These are phyloP conservation scores for Dactylonectria macrodidyma DNA, from an alignment of 2,329 filamentous ascomycete species.

Conservation along the genomic window DNA sequence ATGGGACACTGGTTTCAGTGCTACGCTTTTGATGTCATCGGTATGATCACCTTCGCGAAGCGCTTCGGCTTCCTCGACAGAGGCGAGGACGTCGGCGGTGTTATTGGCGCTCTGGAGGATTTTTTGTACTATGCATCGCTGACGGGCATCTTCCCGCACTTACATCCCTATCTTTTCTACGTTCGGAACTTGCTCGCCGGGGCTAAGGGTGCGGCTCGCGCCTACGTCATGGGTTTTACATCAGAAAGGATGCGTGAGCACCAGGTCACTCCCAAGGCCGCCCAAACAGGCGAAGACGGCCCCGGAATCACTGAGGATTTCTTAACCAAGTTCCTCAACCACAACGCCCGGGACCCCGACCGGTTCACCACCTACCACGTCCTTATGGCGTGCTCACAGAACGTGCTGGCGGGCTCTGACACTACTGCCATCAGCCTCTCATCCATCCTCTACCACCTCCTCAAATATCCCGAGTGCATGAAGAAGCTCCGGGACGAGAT, in stretches of 20 bases:
- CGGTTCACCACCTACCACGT: no score
- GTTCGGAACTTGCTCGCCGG: constrained; percentile 30
- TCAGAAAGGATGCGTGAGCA: no score
- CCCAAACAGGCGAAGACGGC: no score
- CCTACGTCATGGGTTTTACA: no score
- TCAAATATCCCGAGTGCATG: not conserved
- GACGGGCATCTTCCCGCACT: constrained; percentile 12
- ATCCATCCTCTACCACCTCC: not conserved
- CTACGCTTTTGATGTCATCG: constrained; percentile 37
- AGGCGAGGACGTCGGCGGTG: constrained; percentile 27
- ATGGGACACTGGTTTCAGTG: constrained; percentile 39
- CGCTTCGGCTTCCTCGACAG: constrained; percentile 31
- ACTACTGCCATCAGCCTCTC: not conserved
- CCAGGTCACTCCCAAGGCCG: no score
- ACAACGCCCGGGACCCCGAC: no score
- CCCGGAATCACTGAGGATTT: no score
- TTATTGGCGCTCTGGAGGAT: constrained; percentile 29
- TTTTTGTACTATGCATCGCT: constrained; percentile 24
- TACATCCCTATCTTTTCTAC: constrained; percentile 16
- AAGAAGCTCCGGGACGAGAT: not conserved
- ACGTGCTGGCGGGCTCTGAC: not conserved
- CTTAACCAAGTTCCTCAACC: no score
- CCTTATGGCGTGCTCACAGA: no score
- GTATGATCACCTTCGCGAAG: constrained; percentile 36
- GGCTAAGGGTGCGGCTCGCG: constrained; percentile 10